phyloP scores from a whole-genome alignment of 345 rosid species.

The Salix koriyanagi region DNA sequence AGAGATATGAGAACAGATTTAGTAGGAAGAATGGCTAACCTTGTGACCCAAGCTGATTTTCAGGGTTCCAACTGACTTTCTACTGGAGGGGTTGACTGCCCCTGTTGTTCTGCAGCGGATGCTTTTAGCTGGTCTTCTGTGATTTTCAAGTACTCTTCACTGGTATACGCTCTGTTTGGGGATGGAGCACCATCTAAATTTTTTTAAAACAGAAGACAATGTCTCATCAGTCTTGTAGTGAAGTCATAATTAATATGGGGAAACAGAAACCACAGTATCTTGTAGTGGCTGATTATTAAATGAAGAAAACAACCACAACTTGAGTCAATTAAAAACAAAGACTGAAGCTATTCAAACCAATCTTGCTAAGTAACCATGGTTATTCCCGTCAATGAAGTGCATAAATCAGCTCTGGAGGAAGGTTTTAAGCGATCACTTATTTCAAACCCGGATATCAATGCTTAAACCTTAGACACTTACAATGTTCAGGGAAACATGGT shows the following conservation, averaged over 20 bases:
- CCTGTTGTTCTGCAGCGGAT: constrained; percentile 32
- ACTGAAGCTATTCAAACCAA: not conserved
- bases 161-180: constrained; percentile 53
- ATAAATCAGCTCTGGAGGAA: not conserved
- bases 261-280: not conserved
- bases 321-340: not conserved
- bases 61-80: constrained; percentile 38
- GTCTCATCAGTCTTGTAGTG: not conserved
- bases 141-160: constrained; percentile 69
- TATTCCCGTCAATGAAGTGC: not conserved
- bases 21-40: constrained; percentile 17
- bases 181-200: constrained; percentile 57
- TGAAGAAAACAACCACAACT: not conserved
- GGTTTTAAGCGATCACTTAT: not conserved
- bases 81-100: constrained; percentile 23
- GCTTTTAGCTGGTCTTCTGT: constrained; percentile 85
- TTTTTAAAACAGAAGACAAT: constrained; percentile 4
- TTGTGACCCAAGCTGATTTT: constrained; percentile 33
- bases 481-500: not conserved
- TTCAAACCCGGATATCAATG: not conserved
- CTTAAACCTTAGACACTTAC: not conserved
- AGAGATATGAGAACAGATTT: not conserved
- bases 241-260: not conserved
- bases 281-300: not conserved
- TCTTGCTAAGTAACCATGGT: not conserved